phyloP scores from a whole-genome alignment of 441 rosid genomes.

The Syzygium syzygioides region DNA sequence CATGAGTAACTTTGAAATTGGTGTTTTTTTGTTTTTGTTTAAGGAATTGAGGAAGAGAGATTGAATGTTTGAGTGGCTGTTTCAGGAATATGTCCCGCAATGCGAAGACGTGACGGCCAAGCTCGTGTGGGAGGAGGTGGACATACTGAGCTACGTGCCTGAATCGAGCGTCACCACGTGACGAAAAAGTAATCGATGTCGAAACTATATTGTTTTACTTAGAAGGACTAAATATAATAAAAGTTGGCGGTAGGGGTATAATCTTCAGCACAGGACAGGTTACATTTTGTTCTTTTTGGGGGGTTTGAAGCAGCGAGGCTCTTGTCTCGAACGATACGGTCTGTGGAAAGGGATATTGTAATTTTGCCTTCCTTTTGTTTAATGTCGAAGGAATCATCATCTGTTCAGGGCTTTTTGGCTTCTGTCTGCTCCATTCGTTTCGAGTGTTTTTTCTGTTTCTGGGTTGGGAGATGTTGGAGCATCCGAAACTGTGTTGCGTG shows the following conservation, averaged over 20 bases:
- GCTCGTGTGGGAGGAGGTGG: constrained; percentile 82
- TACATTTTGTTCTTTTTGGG: background rate
- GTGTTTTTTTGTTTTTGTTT: background rate
- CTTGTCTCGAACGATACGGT: background rate
- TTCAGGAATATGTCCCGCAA: constrained; percentile 71
- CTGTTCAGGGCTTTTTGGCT: background rate
- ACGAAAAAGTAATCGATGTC: background rate
- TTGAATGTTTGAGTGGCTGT: background rate
- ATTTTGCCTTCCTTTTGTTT: background rate
- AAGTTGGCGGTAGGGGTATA: background rate
- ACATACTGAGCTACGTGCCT: constrained; percentile 46
- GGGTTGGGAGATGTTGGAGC: background rate
- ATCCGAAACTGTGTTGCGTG: background rate
- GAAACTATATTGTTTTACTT: background rate
- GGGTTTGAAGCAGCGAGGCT: background rate
- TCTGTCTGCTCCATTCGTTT: background rate
- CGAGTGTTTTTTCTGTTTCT: background rate
- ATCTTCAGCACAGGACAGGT: background rate
- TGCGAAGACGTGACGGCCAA: constrained; percentile 71
- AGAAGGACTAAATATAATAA: background rate
- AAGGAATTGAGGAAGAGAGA: background rate
- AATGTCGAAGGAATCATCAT: background rate
- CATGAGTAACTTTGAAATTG: background rate
- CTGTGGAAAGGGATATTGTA: background rate
- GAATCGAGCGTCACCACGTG: constrained; percentile 60